phyloP scores from a whole-genome alignment of 2,329 filamentous ascomycete genomes.

The Pleomassaria siparia region DNA sequence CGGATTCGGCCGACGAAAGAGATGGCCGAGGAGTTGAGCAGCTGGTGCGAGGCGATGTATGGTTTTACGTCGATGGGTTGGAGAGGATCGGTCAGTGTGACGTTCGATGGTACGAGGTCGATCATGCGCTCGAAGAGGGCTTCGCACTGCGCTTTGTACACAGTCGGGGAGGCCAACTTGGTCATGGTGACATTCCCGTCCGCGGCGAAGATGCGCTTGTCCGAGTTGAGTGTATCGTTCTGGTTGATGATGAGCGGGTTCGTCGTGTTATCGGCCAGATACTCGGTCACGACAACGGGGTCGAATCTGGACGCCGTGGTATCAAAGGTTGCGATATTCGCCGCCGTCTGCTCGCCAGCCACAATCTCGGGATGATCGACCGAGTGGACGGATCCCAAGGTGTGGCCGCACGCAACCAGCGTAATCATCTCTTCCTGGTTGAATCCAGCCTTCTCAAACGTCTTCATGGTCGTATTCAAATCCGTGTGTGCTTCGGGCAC shows the following conservation, averaged over 20 bases:
- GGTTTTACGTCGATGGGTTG: neutral
- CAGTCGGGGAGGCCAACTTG: neutral
- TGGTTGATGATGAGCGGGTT: slow-evolving; percentile 2
- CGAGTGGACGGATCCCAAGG: neutral
- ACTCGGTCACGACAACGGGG: neutral
- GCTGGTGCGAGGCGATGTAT: neutral
- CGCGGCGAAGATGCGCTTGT: neutral
- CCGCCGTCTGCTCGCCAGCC: neutral
- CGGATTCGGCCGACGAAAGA: neutral
- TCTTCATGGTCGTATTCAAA: neutral
- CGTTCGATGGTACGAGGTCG: neutral
- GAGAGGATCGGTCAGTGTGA: neutral
- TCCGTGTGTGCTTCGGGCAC: neutral
- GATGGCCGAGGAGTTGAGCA: neutral
- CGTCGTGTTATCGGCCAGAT: neutral
- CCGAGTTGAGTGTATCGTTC: slow-evolving; percentile 2
- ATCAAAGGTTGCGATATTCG: slow-evolving; percentile 1
- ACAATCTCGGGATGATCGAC: slow-evolving; percentile 2
- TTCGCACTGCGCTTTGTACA: neutral
- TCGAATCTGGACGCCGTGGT: neutral
- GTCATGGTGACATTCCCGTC: neutral
- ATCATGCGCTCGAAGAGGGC: slow-evolving; percentile 2
- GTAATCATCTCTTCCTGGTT: slow-evolving; percentile 2
- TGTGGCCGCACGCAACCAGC: slow-evolving; percentile 2
- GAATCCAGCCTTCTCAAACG: slow-evolving; percentile 4